Base-by-base conservation (phyloP, 2,329 filamentous ascomycete species). In the Monilinia fructicola region DNA sequence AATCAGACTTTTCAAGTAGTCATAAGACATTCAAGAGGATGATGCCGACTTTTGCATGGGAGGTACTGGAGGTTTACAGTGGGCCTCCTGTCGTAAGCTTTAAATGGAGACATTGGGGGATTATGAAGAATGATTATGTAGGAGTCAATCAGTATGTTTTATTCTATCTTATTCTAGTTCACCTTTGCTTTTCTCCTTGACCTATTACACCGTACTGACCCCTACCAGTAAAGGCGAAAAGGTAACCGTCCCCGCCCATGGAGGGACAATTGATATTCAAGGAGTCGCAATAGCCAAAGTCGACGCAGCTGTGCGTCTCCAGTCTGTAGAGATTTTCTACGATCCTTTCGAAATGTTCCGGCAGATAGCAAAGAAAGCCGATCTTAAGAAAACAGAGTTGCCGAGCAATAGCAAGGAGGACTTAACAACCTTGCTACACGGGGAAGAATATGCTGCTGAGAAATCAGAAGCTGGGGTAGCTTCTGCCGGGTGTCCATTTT, bases 21-120 rank as follows among this genome's bases (percentile, higher is more conserved):
- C 87, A 90, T 79, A 89, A 90, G 80, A 86, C 85, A 0, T 90
- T 90, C 76, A 90, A 90, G 79, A 80, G 86, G 64, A 90, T 90
- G 87, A 90, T 90, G 87, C 87, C 87, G 0, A 86, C 83, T 0
- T 90, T 90, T 76, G 87, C 87, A 0, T 90, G 87, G 87, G 88
- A 90, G 77, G 87, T 90, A 1, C 74, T 88, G 21, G 87, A 90
- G 75, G 86, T 90, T 2, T 90, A 88, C 74, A 85, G 83, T 68
- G 87, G 85, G 0, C 87, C 87, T 31, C 87, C 87, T 2, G 79
- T 79, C 16, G 86, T 89, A 46, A 80, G 81, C 2, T 89, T 90
- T 75, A 81, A 84, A 71, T 90, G 87, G 87, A 79, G 87, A 6
- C 88, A 90, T 75, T 90, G 87, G 87, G 87, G 87, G 0, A 76